Evolutionary conservation across 306 rosid genomes (phyloP).

Genomic region (Herpetospermum pedunculosum): DNA sequence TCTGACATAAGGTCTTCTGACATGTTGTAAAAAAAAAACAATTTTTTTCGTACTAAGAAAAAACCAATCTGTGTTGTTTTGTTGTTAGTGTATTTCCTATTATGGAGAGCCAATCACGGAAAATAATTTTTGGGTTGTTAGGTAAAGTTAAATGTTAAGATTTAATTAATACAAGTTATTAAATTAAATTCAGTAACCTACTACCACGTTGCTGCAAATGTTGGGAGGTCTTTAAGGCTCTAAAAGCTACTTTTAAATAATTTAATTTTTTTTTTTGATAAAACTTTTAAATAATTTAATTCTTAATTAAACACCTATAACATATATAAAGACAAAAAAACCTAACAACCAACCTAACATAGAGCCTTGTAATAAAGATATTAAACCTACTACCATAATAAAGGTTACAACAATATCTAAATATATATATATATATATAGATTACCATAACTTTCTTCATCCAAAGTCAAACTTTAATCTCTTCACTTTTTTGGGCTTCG

Average conservation of each 20-base stretch:
- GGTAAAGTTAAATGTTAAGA: neutral
- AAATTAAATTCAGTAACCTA: slow-evolving; percentile 1
- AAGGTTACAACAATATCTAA: neutral
- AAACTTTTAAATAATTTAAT: slow-evolving; percentile 1
- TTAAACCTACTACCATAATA: neutral
- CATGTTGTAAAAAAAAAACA: no score
- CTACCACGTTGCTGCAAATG: slow-evolving; percentile 1
- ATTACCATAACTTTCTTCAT: neutral
- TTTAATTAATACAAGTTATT: neutral
- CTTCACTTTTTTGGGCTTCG: neutral
- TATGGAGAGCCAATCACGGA: slow-evolving; percentile 4
- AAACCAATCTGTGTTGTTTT: no score
- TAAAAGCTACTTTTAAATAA: neutral
- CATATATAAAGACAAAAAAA: neutral
- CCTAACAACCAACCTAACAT: neutral
- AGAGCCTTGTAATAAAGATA: neutral
- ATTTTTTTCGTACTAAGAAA: no score
- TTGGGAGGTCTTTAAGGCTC: neutral
- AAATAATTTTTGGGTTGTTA: neutral
- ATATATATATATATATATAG: no score
- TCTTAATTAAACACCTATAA: neutral
- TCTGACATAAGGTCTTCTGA: no score
- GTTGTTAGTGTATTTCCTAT: neutral
- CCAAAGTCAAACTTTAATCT: neutral
- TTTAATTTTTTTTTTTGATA: neutral